A percentile compares a stretch with the other conserved stretches of the same genome.
phyloP scores from a whole-genome alignment of 1,284 basidiomycete genomes.

The Filobasidium uniguttulatum region DNA sequence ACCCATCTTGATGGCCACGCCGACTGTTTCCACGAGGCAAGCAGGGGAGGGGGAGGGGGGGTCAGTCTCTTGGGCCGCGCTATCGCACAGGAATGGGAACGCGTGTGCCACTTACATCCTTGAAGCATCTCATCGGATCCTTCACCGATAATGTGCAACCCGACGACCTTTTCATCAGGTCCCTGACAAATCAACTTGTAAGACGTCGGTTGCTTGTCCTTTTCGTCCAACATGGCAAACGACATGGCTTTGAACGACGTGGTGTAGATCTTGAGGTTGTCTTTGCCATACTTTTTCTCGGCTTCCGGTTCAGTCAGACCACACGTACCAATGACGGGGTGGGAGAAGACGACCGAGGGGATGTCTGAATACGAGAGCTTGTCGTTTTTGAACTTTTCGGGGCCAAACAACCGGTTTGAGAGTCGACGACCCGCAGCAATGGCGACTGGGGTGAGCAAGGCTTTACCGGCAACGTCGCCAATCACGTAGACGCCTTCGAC shows the following conservation, averaged over 20 bases:
- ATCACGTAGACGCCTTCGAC: slow-evolving; percentile 64
- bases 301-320: slow-evolving; percentile 86
- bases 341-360: slow-evolving; percentile 86
- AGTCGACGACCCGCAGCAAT: slow-evolving; percentile 87
- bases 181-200: slow-evolving; percentile 84
- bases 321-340: slow-evolving; percentile 83
- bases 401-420: slow-evolving; percentile 80
- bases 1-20: slow-evolving; percentile 90
- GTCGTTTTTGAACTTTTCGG: slow-evolving; percentile 66
- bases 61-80: too few species aligned
- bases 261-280: slow-evolving; percentile 78
- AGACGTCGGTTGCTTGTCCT: slow-evolving; percentile 78
- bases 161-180: slow-evolving; percentile 83
- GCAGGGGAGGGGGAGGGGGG: too few species aligned
- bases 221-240: slow-evolving; percentile 71
- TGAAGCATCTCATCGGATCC: slow-evolving; percentile 88
- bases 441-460: slow-evolving; percentile 89
- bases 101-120: slow-evolving; percentile 50
- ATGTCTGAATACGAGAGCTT: slow-evolving; percentile 84
- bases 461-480: slow-evolving; percentile 87
- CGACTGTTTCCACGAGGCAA: slow-evolving; percentile 45
- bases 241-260: slow-evolving; percentile 64
- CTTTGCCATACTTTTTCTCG: slow-evolving; percentile 67
- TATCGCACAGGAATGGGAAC: too few species aligned
- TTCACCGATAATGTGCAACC: slow-evolving; percentile 79